Evolutionary conservation across 106 monocot species (phyloP), one percentile per base, ranked within the genome.

Genomic region (Dactylorhiza incarnata): DNA sequence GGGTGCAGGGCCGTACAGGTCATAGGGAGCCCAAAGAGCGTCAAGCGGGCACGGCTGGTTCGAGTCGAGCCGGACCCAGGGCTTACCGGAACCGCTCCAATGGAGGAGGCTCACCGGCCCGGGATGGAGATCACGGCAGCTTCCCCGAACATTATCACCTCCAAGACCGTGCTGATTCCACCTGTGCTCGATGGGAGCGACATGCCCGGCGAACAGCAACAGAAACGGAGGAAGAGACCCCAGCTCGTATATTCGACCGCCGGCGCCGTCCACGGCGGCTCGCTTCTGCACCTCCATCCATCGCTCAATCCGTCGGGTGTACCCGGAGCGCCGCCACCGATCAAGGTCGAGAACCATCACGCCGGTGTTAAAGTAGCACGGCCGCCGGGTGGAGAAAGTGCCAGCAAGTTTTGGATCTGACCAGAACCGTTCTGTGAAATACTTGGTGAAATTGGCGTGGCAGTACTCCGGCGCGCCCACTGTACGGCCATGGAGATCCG

Each of bases 151-250:
- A 72, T 97, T 97, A 78, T 97, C 96, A 0, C 96, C 96, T 5
- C 96, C 96, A 5, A 97, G 81, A 1, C 93, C 96, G 81, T 97
- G 96, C 80, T 97, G 93, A 76, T 97, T 97, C 96, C 96, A 93
- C 72, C 93, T 71, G 81, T 97, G 96, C 77, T 97, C 93, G 78
- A 97, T 97, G 17, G 93, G 87, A 43, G 93, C 91, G 70, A 97
- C 91, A 72, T 87, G 85, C 45, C 96, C 96, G 2, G 93, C 96
- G 84, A 97, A 97, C 69, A 93, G 87, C 75, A 97, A 74, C 15
- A 97, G 87, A 76, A 90, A 93, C 45, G 96, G 96, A 59, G 96
- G 96, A 6, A 97, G 82, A 17, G 96, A 97, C 0, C 96, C 96
- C 53, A 97, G 84, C 85, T 97, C 96, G 84, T 97, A 97, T 77